These are phyloP conservation scores for Colletotrichum filicis DNA, from an alignment of 2,329 filamentous ascomycete genomes.

Conservation along the genomic window DNA sequence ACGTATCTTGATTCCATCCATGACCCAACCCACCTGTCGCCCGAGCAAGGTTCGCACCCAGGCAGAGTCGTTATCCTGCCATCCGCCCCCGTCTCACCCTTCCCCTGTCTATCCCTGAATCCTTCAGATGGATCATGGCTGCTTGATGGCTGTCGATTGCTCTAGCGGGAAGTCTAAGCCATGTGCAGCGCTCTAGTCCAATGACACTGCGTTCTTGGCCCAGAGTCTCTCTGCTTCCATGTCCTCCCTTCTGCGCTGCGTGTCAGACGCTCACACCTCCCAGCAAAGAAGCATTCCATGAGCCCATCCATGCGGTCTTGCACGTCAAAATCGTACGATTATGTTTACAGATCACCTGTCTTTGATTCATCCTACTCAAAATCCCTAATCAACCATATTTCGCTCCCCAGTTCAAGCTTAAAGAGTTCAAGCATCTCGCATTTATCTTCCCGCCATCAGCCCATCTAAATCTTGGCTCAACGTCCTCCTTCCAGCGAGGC, in stretches of 20 bases:
- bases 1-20: conserved; percentile 8
- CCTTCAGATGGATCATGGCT: conserved; percentile 3
- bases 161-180: conserved; percentile 16
- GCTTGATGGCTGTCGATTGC: conserved; percentile 1
- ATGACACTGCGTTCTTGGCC: not conserved
- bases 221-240: not conserved
- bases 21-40: conserved; percentile 18
- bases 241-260: conserved; percentile 15
- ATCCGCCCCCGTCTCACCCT: not conserved
- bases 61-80: not conserved
- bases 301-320: conserved; percentile 28
- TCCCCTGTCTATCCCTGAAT: not conserved
- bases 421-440: conserved; percentile 27
- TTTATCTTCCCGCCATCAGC: conserved; percentile 21
- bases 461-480: conserved; percentile 26
- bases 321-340: conserved; percentile 35
- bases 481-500: conserved; percentile 25
- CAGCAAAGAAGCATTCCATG: conserved; percentile 30
- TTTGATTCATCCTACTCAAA: conserved; percentile 19
- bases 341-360: conserved; percentile 37
- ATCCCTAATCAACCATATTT: conserved; percentile 29
- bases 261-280: conserved; percentile 24
- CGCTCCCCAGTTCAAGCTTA: conserved; percentile 27
- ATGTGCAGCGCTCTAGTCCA: conserved; percentile 13
- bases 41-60: conserved; percentile 20